A percentile compares a stretch with the other conserved stretches of the same genome.
Evolutionary conservation across 2,329 filamentous ascomycete genomes (phyloP).

Genomic region (Ophiostoma sp.): DNA sequence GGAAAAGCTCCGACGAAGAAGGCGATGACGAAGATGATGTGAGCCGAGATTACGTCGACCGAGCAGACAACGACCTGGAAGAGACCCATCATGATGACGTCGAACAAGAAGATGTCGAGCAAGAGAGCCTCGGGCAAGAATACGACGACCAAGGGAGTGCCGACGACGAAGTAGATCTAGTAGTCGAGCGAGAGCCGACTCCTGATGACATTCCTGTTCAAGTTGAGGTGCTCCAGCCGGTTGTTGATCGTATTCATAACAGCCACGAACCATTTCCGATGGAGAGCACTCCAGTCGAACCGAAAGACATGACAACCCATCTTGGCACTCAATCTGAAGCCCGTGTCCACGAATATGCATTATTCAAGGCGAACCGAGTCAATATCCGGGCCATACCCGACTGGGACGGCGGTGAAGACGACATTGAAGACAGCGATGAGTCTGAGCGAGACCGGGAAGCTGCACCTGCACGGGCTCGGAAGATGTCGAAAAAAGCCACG

Average conservation of each 20-base stretch:
- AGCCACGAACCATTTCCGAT: background rate
- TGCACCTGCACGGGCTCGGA: background rate
- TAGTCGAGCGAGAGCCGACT: background rate
- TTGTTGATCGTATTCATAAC: no score
- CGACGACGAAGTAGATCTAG: background rate
- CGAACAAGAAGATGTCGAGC: background rate
- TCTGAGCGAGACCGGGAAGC: background rate
- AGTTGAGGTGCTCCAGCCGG: background rate
- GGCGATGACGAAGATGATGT: background rate
- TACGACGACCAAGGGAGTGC: background rate
- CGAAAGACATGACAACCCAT: background rate
- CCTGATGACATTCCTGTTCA: background rate
- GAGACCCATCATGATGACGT: background rate
- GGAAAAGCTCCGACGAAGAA: background rate
- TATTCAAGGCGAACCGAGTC: background rate
- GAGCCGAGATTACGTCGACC: background rate
- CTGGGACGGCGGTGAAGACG: background rate
- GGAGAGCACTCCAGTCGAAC: background rate
- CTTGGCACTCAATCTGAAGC: background rate
- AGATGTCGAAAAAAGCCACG: background rate
- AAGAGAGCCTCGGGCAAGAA: background rate
- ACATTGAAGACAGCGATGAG: conserved; percentile 14
- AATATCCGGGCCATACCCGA: conserved; percentile 12
- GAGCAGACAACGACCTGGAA: no score
- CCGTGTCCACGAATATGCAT: background rate